Conservation (phyloP, 805 yeast species). For the Ascoidea asiatica region DNA sequence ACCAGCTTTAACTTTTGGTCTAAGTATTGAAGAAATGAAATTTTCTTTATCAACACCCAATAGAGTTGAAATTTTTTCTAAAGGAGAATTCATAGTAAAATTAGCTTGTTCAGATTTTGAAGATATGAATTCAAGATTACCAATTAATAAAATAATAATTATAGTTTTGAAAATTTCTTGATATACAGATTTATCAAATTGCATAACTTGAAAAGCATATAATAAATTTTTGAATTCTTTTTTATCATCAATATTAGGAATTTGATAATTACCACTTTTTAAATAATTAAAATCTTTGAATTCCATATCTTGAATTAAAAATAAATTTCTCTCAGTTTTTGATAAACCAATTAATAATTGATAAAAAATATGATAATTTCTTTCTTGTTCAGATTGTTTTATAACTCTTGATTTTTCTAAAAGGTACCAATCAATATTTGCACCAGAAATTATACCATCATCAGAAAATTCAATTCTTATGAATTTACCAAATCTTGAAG, state of each 20-base stretch:
- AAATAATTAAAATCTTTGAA: slow-evolving; percentile 44
- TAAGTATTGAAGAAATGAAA: slow-evolving; percentile 46
- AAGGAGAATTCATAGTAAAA: slow-evolving; percentile 36
- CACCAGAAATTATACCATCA: slow-evolving; percentile 63
- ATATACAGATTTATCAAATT: slow-evolving; percentile 43
- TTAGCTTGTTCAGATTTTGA: slow-evolving; percentile 67
- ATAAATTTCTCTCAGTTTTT: slow-evolving; percentile 31
- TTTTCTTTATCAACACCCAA: slow-evolving; percentile 48
- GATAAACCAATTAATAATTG: slow-evolving; percentile 71
- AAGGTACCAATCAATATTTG: slow-evolving; percentile 88
- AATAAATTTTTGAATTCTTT: slow-evolving; percentile 50
- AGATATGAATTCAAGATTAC: slow-evolving; percentile 65
- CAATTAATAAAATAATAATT: slow-evolving; percentile 71
- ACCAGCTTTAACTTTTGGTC: slow-evolving; percentile 87
- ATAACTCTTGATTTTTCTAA: slow-evolving; percentile 90
- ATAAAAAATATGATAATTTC: slow-evolving; percentile 91
- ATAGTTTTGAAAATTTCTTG: slow-evolving; percentile 48
- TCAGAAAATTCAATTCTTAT: slow-evolving; percentile 68
- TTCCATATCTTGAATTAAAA: slow-evolving; percentile 24
- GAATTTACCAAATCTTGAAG: slow-evolving; percentile 94
- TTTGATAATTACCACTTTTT: slow-evolving; percentile 34
- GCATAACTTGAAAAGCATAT: slow-evolving; percentile 62
- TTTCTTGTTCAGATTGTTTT: slow-evolving; percentile 56
- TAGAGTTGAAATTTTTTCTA: slow-evolving; percentile 39
- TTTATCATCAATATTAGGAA: slow-evolving; percentile 68